Evolutionary conservation across 352 stramenopile genomes (phyloP), one percentile per base, ranked within the genome.

Genomic region (Elongisporangium senticosum): DNA sequence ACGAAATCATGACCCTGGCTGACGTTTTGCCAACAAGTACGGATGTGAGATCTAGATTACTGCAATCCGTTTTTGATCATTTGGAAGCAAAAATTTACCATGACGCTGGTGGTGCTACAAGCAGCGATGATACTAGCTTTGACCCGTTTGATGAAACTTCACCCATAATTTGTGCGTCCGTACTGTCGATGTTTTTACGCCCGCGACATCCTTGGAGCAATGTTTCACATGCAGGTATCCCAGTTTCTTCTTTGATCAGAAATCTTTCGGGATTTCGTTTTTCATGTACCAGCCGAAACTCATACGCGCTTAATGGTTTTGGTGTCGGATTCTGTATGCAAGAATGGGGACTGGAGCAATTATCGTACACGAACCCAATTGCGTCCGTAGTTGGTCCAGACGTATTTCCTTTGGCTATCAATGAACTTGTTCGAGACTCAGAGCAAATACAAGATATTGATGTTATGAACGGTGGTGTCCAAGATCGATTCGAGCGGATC

Each of bases 281-380:
- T 17, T 43, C 11, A 43, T 17, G 33, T 43, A 17, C 33, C 2
- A 43, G 33, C 1, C 33, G 33, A 43, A 43, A 43, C 33, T 4
- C 33, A 17, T 43, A 43, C 20, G 76, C 76, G 23, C 59, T 86
- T 14, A 75, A 74, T 57, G 77, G 77, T 8, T 87, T 84, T 54
- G 77, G 77, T 7, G 64, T 87, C 14, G 52, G 67, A 21, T 87
- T 86, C 48, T 79, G 68, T 20, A 68, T 75, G 51, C 69, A 74
- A 51, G 75, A 87, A 53, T 58, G 43, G 53, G 55, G 60, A 22
- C 43, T 64, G 2, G 64, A 68, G 4, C 55, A 61, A 43, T 56
- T 72, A 51, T 72, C 63, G 47, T 56, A 47, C 49, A 56, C 58
- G 53, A 80, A 65, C 51, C 24, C 69, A 55, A 40, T 43, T n/a